These are phyloP conservation scores for Colletotrichum incanum DNA, from an alignment of 2,329 filamentous ascomycete genomes.

Conservation along the genomic window DNA sequence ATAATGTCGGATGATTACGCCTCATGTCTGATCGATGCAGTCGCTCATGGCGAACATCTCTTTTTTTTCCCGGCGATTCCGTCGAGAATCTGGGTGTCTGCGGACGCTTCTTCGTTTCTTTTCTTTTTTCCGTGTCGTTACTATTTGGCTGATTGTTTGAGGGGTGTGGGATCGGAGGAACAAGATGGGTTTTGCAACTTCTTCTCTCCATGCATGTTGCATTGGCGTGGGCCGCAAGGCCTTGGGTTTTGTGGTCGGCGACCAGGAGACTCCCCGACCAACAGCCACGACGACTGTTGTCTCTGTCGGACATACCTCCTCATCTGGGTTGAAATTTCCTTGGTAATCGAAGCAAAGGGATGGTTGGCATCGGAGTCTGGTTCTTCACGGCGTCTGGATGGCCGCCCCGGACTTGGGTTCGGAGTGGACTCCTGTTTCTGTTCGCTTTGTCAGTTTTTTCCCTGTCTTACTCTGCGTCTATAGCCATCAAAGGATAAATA, in stretches of 20 bases:
- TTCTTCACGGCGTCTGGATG: slow-evolving; percentile 1
- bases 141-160: slow-evolving; percentile 17
- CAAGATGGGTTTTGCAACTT: background rate
- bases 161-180: slow-evolving; percentile 1
- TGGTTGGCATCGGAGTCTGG: slow-evolving; percentile 15
- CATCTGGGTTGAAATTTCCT: slow-evolving; percentile 3
- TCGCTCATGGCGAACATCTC: slow-evolving; percentile 21
- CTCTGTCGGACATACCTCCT: slow-evolving; percentile 26
- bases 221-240: background rate
- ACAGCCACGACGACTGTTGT: background rate
- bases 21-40: slow-evolving; percentile 32
- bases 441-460: background rate
- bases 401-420: background rate
- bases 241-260: background rate
- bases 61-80: background rate
- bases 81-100: slow-evolving; percentile 15
- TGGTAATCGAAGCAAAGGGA: slow-evolving; percentile 22
- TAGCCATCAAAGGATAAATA: slow-evolving; percentile 12
- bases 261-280: background rate
- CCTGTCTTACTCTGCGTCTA: background rate
- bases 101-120: slow-evolving; percentile 15
- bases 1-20: slow-evolving; percentile 42
- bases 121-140: slow-evolving; percentile 33
- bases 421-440: background rate
- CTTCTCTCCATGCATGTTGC: slow-evolving; percentile 22